These are phyloP conservation scores for Carex cristatella DNA, from an alignment of 176 grass and related monocot genomes.

Conservation along the genomic window DNA sequence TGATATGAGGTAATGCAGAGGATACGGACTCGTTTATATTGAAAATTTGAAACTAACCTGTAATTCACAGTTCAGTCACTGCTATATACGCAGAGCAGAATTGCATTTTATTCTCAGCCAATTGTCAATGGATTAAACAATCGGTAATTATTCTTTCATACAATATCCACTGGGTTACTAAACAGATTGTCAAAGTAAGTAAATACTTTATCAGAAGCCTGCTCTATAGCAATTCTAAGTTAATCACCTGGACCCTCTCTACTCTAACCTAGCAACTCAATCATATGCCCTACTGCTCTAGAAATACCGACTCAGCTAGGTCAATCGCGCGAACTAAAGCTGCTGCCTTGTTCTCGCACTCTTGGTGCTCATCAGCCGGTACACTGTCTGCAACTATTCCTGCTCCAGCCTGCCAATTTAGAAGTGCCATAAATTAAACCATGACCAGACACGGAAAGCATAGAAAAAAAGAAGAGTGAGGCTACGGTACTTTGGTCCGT, in stretches of 20 bases:
- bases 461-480: background rate
- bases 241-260: background rate
- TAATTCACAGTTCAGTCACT: background rate
- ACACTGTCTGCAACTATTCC: conserved; percentile 88
- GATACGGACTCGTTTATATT: background rate
- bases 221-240: background rate
- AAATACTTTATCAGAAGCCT: background rate
- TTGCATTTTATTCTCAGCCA: background rate
- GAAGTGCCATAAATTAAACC: background rate
- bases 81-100: background rate
- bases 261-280: background rate
- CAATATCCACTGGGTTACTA: background rate
- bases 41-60: background rate
- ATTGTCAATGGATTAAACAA: background rate
- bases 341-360: conserved; percentile 91
- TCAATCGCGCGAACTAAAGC: conserved; percentile 77
- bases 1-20: too few species aligned
- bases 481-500: too few species aligned
- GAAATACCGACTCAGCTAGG: conserved; percentile 77
- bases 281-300: conserved; percentile 32
- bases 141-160: background rate
- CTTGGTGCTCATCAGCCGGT: conserved; percentile 72
- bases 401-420: conserved; percentile 40
- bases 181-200: background rate
- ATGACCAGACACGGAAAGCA: background rate